Conservation (phyloP, 768 basidiomycete species). For the Auricularia heimuer region DNA sequence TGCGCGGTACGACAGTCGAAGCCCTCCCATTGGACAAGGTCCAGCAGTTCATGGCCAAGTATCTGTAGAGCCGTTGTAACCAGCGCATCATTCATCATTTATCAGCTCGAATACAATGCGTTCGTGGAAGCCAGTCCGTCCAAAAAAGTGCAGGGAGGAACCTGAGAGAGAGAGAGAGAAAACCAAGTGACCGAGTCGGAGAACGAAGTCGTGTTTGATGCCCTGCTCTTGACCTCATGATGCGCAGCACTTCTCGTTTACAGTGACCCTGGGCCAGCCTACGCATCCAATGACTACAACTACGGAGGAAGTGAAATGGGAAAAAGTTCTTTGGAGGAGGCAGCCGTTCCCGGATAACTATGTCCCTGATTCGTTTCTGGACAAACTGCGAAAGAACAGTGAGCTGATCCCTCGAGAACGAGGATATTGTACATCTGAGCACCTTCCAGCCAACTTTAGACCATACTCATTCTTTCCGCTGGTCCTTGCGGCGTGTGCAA, state of each 20-base stretch:
- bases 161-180: no score
- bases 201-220: no score
- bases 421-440: not conserved
- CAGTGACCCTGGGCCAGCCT: no score
- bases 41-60: not conserved
- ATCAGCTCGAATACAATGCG: no score
- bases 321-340: constrained; percentile 68
- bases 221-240: no score
- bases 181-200: no score
- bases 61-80: constrained; percentile 1
- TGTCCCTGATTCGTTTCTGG: constrained; percentile 68
- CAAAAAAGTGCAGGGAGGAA: no score
- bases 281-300: not conserved
- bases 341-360: constrained; percentile 79
- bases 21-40: constrained; percentile 1
- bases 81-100: no score
- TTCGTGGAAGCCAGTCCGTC: no score
- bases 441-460: constrained; percentile 57
- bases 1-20: not conserved
- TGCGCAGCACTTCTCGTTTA: no score
- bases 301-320: constrained; percentile 33
- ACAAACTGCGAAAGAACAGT: constrained; percentile 73
- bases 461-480: constrained; percentile 71
- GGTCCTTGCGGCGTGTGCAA: constrained; percentile 57
- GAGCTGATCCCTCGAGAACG: constrained; percentile 18